Conservation (phyloP, 306 rosid genomes). For the Bauhinia variegata region DNA sequence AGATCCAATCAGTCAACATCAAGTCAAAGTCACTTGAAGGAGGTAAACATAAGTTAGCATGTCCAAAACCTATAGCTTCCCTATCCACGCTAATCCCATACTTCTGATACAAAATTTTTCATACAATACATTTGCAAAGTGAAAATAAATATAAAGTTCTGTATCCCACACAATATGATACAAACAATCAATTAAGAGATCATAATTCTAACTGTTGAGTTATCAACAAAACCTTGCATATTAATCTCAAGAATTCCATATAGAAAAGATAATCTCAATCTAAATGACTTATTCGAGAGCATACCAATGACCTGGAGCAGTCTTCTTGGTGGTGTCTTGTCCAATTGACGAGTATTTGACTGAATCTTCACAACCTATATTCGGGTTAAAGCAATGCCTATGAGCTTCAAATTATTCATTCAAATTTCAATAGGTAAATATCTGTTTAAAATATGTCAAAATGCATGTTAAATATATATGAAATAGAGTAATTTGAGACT, state of each 20-base stretch:
- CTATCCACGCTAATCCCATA: neutral
- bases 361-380: slow-evolving; percentile 69
- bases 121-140: neutral
- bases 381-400: slow-evolving; percentile 30
- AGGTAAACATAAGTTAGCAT: neutral
- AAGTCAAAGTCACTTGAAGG: neutral
- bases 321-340: slow-evolving; percentile 66
- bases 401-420: slow-evolving; percentile 34
- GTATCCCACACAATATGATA: neutral
- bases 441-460: slow-evolving; percentile 22
- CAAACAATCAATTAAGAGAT: too few relatives aligned
- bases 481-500: too few relatives aligned
- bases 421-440: neutral
- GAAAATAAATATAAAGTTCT: slow-evolving; percentile 4
- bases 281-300: slow-evolving; percentile 39
- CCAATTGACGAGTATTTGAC: slow-evolving; percentile 67
- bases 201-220: neutral
- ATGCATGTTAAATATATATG: slow-evolving; percentile 14
- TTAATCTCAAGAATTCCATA: slow-evolving; percentile 25
- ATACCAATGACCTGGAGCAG: slow-evolving; percentile 96
- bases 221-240: neutral
- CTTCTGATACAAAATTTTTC: neutral
- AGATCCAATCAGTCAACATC: neutral
- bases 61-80: neutral
- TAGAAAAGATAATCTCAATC: slow-evolving; percentile 22